phyloP scores from a whole-genome alignment of 2,329 filamentous ascomycete species.

The Macrophomina phaseolina region DNA sequence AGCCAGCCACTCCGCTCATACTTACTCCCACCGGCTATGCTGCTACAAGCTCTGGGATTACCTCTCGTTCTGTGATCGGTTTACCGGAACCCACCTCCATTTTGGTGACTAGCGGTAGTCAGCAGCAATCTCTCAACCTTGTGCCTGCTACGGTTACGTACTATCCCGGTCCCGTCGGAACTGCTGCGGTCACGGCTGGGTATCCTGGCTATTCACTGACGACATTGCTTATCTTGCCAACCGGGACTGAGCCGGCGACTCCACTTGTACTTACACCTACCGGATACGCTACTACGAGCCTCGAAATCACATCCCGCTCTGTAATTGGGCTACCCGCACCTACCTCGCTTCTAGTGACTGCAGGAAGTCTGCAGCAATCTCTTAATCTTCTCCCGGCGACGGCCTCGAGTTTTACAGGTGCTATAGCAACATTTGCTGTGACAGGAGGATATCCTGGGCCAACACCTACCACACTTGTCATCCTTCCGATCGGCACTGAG shows the following conservation, averaged over 20 bases:
- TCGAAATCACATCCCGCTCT: not conserved
- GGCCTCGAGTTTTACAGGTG: not conserved
- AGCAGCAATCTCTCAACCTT: not conserved
- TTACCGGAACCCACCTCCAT: not conserved
- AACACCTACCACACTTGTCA: not conserved
- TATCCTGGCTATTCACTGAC: not conserved
- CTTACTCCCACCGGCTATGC: not conserved
- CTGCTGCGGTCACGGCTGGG: not conserved
- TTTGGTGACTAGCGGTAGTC: not conserved
- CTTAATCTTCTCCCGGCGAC: not conserved
- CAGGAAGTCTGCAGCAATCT: not conserved
- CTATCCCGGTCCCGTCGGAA: not conserved
- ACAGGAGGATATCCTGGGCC: not conserved
- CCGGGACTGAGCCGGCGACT: not conserved
- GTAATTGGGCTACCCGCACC: not conserved
- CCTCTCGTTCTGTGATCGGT: not conserved
- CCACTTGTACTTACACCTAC: not conserved
- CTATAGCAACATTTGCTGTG: not conserved
- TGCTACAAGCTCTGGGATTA: not conserved
- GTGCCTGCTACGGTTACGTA: not conserved
- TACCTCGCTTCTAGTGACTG: not conserved
- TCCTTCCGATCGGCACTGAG: not conserved
- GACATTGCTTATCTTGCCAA: not conserved
- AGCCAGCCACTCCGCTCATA: not conserved
- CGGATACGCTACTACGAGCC: not conserved